Evolutionary conservation across 495 filamentous ascomycete genomes (phyloP), one percentile per base, ranked within the genome.

Genomic region (Penicillium arizonense): DNA sequence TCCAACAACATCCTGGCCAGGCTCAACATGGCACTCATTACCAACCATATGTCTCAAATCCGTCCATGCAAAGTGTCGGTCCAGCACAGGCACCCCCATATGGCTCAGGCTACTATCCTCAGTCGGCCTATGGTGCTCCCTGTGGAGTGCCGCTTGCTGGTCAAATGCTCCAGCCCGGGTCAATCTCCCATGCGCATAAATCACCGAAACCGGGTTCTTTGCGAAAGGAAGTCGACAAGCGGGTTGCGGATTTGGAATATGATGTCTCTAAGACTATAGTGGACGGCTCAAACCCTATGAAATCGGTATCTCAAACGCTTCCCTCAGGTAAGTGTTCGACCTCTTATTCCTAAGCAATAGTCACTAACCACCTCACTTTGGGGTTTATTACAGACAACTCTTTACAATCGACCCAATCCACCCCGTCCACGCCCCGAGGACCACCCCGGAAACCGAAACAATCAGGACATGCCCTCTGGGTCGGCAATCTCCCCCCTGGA

Each of bases 391-490:
- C 59, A 28, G 37, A 40, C 6, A 58, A 65, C 32, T 57, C 50
- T 36, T 47, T 59, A 10, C 52, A 57, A 6, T 49, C 55, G 26
- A 57, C 48, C 3, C 35, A 44, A 20, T 32, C 53, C 34, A 49
- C 62, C 43, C 67, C 72, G 12, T 72, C 74, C 33, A 78, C 88
- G 26, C 88, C 89, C 42, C 82, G 91, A 57, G 92, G 91, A n/a
- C 91, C 93, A 12, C 90, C 91, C 11, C 79, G 92, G 58, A 97
- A 96, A 60, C 93, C 93, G 23, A 90, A 89, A 63, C 91, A 97
- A 71, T 88, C 87, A 7, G 94, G 94, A 3, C 89, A 96, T 68
- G 93, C 94, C 4, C 83, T 98, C 21, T 98, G 94, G 94, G 90
- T 97, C 20, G 94, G 94, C 21, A 98, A 98, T 69, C 77, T 98